phyloP scores from a whole-genome alignment of 495 filamentous ascomycete genomes.

The Aspergillus baeticus region DNA sequence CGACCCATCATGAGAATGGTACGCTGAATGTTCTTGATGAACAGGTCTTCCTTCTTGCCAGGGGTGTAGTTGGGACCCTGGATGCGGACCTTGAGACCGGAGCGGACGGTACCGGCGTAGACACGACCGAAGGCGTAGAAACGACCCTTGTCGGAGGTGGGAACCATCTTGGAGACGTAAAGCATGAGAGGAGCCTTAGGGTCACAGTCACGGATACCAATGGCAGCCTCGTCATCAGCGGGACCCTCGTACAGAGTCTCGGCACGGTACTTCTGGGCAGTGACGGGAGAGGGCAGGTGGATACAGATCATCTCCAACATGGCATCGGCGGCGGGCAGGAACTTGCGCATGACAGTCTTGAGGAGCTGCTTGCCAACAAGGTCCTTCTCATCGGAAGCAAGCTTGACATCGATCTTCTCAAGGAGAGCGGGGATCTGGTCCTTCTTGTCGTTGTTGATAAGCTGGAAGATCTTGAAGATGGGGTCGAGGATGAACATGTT shows the following conservation, averaged over 20 bases:
- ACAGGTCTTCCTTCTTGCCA: conserved; percentile 97
- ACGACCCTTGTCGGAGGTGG: conserved; percentile 98
- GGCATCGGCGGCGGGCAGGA: conserved; percentile 96
- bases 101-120: conserved; percentile 95
- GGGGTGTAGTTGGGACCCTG: conserved; percentile 98
- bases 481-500: conserved; percentile 98
- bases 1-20: conserved; percentile 99
- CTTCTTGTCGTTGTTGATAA: conserved; percentile 98
- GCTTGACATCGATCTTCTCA: conserved; percentile 90
- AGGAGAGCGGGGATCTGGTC: conserved; percentile 83
- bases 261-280: conserved; percentile 95
- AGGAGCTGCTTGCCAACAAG: conserved; percentile 95
- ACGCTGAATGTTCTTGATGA: conserved; percentile 99
- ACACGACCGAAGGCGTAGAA: conserved; percentile 99
- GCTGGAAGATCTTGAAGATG: conserved; percentile 97
- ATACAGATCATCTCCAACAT: conserved; percentile 99
- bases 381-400: conserved; percentile 80
- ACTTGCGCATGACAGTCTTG: conserved; percentile 97
- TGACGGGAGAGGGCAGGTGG: conserved; percentile 93
- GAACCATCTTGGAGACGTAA: conserved; percentile 99
- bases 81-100: conserved; percentile 99
- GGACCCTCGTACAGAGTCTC: conserved; percentile 99
- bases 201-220: conserved; percentile 97
- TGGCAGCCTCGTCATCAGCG: conserved; percentile 82
- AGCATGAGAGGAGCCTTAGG: conserved; percentile 98